Conservation (phyloP, 2,329 filamentous ascomycete species). For the Fonsecaea pugnacius region DNA sequence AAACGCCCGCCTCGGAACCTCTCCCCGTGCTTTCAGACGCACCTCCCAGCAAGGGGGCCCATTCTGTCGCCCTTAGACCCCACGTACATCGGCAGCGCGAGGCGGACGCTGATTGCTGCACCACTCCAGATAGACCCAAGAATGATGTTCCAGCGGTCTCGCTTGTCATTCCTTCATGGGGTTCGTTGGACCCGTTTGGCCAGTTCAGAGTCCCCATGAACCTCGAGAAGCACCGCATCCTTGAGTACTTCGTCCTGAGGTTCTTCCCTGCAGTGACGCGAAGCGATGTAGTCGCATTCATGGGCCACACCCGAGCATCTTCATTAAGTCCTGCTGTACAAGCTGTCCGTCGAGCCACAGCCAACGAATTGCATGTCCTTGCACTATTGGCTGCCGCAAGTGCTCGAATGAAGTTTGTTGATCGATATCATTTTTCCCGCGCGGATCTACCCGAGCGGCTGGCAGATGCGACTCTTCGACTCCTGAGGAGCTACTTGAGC, state of each 20-base stretch:
- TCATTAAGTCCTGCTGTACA: constrained; percentile 21
- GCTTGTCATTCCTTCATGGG: constrained; percentile 6
- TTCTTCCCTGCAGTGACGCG: constrained; percentile 30
- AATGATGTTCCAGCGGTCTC: constrained; percentile 10
- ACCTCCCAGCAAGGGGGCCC: not conserved
- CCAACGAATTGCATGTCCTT: constrained; percentile 24
- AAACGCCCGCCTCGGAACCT: not conserved
- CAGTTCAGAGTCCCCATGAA: constrained; percentile 28
- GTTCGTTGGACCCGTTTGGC: constrained; percentile 26
- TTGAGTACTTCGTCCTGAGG: constrained; percentile 28
- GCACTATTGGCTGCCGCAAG: constrained; percentile 23
- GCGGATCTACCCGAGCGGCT: constrained; percentile 24
- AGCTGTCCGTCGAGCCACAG: constrained; percentile 17
- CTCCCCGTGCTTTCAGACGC: constrained; percentile 3
- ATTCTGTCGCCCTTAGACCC: not conserved
- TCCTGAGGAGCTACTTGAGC: constrained; percentile 22
- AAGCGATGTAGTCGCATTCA: constrained; percentile 22
- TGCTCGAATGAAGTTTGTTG: constrained; percentile 28
- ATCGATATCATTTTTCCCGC: constrained; percentile 22
- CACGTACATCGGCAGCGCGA: not conserved
- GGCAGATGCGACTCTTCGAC: constrained; percentile 20
- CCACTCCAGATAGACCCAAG: not conserved
- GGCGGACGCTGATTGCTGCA: not conserved
- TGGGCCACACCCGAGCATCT: constrained; percentile 10
- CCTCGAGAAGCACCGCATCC: constrained; percentile 25